These are phyloP conservation scores for Cinnamomum chago DNA, from an alignment of 164 flowering plant species.

Conservation along the genomic window DNA sequence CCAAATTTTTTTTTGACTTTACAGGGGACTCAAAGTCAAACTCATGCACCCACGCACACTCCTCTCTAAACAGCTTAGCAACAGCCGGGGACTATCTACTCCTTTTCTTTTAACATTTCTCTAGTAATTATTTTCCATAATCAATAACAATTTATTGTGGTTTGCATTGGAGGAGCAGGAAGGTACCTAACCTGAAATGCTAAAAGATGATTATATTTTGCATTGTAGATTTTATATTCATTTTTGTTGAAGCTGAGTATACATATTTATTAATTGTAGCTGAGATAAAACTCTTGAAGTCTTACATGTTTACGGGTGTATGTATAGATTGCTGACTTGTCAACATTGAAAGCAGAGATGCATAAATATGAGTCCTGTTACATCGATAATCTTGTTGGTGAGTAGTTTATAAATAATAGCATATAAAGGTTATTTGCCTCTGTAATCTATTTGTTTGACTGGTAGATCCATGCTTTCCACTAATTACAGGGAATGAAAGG, in stretches of 20 bases:
- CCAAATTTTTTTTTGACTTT: too few relatives aligned
- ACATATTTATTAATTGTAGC: background rate
- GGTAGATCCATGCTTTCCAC: background rate
- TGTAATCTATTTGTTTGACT: background rate
- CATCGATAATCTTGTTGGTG: constrained; percentile 82
- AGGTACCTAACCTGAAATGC: background rate
- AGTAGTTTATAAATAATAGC: constrained; percentile 1
- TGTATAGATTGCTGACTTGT: constrained; percentile 75
- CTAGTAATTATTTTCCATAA: too few relatives aligned
- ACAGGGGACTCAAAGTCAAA: too few relatives aligned
- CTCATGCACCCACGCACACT: too few relatives aligned
- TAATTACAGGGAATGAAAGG: constrained; percentile 59
- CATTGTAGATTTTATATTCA: background rate
- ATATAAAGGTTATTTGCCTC: background rate
- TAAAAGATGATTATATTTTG: background rate
- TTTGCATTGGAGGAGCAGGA: too few relatives aligned
- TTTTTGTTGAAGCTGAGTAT: background rate
- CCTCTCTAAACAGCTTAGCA: too few relatives aligned
- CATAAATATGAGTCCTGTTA: constrained; percentile 90
- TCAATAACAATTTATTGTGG: too few relatives aligned
- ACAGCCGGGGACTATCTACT: too few relatives aligned
- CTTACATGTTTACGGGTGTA: background rate
- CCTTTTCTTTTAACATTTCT: too few relatives aligned
- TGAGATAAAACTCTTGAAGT: background rate
- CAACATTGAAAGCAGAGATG: constrained; percentile 58